These are phyloP conservation scores for Pezicula carpinea DNA, from an alignment of 2,329 filamentous ascomycete genomes.

Conservation along the genomic window DNA sequence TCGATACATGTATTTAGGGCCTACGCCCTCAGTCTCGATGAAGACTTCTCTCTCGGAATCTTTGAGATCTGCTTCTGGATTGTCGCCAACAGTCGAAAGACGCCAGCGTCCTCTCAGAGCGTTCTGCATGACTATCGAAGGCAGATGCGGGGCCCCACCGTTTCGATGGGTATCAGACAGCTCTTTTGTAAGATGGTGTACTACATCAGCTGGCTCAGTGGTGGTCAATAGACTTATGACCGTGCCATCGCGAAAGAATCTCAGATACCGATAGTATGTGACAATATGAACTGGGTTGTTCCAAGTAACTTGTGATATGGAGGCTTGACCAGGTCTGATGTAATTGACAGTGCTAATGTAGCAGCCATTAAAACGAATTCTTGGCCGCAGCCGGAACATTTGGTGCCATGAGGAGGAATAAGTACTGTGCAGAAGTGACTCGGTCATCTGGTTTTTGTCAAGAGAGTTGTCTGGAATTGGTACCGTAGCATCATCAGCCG, in stretches of 20 bases:
- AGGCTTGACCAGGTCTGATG: slow-evolving; percentile 72
- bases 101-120: slow-evolving; percentile 64
- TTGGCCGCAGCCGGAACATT: slow-evolving; percentile 78
- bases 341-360: slow-evolving; percentile 99
- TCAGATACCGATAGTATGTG: slow-evolving; percentile 95
- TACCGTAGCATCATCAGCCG: slow-evolving; percentile 1
- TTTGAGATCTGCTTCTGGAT: slow-evolving; percentile 25
- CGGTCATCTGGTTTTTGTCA: slow-evolving; percentile 15
- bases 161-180: slow-evolving; percentile 42
- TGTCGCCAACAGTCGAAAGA: slow-evolving; percentile 34
- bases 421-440: slow-evolving; percentile 29
- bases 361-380: slow-evolving; percentile 88
- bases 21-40: slow-evolving; percentile 82
- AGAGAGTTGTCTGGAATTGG: slow-evolving; percentile 1
- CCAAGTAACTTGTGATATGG: slow-evolving; percentile 70
- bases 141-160: slow-evolving; percentile 31
- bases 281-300: slow-evolving; percentile 84
- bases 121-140: slow-evolving; percentile 58
- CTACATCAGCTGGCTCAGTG: slow-evolving; percentile 77
- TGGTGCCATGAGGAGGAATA: slow-evolving; percentile 53
- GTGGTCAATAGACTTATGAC: slow-evolving; percentile 78
- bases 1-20: slow-evolving; percentile 74
- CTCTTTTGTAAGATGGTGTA: slow-evolving; percentile 74
- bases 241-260: slow-evolving; percentile 88
- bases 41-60: slow-evolving; percentile 64